Evolutionary conservation across 2,329 filamentous ascomycete genomes (phyloP).

Genomic region (Aaosphaeria arxii): DNA sequence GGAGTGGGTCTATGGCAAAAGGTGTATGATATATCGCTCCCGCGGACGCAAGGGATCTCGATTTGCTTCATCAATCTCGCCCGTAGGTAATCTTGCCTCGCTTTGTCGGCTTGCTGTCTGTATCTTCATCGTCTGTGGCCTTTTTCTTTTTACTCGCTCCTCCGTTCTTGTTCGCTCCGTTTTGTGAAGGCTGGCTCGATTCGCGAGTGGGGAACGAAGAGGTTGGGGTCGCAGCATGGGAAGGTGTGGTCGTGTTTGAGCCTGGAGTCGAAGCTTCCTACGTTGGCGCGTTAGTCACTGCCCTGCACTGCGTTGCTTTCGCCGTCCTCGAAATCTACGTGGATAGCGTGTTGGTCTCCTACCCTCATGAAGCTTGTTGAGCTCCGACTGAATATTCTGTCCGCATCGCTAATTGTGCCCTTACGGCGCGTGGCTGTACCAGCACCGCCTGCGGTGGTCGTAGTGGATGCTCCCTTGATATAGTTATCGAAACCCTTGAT

Average conservation of each 20-base stretch:
- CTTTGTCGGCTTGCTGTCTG: constrained; percentile 45
- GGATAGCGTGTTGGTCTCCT: constrained; percentile 6
- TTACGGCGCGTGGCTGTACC: constrained; percentile 55
- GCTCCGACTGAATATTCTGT: constrained; percentile 64
- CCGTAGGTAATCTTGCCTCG: constrained; percentile 51
- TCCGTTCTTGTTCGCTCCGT: constrained; percentile 29
- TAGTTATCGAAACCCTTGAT: constrained; percentile 98
- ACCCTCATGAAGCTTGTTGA: constrained; percentile 39
- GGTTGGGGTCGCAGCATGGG: constrained; percentile 48
- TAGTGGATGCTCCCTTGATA: constrained; percentile 77
- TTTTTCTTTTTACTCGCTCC: constrained; percentile 47
- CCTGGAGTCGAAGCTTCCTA: constrained; percentile 40
- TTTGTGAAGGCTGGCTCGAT: constrained; percentile 42
- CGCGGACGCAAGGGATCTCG: too few species aligned
- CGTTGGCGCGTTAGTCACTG: constrained; percentile 11
- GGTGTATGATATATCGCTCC: too few species aligned
- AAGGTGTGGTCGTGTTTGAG: constrained; percentile 40
- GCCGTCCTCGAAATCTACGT: neutral
- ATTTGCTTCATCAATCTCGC: constrained; percentile 35
- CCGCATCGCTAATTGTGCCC: constrained; percentile 62
- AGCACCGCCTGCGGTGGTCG: constrained; percentile 47
- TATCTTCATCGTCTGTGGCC: constrained; percentile 45
- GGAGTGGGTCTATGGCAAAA: too few species aligned
- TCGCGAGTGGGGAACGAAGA: constrained; percentile 47
- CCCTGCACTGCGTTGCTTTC: neutral